Percentiles rank a stretch among this genome's conserved stretches.
Conservation (phyloP, 352 stramenopile genomes). For the Pythium biforme region DNA sequence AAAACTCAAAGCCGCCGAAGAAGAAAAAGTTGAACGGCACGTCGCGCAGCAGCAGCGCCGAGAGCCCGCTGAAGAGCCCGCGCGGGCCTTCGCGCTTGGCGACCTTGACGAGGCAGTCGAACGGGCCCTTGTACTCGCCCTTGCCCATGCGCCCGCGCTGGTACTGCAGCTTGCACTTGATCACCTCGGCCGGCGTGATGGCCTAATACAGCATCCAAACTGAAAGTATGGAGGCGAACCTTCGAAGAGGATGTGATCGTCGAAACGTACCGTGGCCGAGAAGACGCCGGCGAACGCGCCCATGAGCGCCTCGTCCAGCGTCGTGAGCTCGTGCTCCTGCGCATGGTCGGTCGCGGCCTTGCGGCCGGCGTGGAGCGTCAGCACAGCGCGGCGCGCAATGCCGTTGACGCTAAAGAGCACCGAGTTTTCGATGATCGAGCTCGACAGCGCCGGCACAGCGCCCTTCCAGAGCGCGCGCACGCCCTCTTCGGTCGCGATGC, state of each 20-base stretch:
- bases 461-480: slow-evolving; percentile 83
- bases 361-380: slow-evolving; percentile 50
- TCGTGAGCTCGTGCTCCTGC: slow-evolving; percentile 64
- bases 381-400: slow-evolving; percentile 62
- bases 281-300: slow-evolving; percentile 79
- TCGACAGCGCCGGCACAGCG: slow-evolving; percentile 81
- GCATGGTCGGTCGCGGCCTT: slow-evolving; percentile 33
- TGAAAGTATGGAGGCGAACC: too few relatives aligned
- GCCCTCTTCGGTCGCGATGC: slow-evolving; percentile 74
- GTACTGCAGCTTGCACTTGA: slow-evolving; percentile 86
- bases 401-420: slow-evolving; percentile 89
- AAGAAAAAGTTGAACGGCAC: slow-evolving; percentile 92
- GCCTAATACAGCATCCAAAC: slow-evolving; percentile 45
- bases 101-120: slow-evolving; percentile 70
- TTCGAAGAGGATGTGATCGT: too few relatives aligned
- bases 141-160: slow-evolving; percentile 61
- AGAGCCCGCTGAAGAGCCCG: slow-evolving; percentile 81
- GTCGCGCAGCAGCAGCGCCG: slow-evolving; percentile 78
- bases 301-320: slow-evolving; percentile 81
- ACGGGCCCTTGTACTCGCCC: slow-evolving; percentile 64
- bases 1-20: slow-evolving; percentile 82
- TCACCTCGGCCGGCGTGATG: slow-evolving; percentile 84
- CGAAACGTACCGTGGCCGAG: slow-evolving; percentile 67
- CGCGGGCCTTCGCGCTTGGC: slow-evolving; percentile 53
- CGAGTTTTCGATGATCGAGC: slow-evolving; percentile 89